Evolutionary conservation across 2,329 filamentous ascomycete species (phyloP), one percentile per base, ranked within the genome.

Genomic region (Graphiopsis chlorocephala): DNA sequence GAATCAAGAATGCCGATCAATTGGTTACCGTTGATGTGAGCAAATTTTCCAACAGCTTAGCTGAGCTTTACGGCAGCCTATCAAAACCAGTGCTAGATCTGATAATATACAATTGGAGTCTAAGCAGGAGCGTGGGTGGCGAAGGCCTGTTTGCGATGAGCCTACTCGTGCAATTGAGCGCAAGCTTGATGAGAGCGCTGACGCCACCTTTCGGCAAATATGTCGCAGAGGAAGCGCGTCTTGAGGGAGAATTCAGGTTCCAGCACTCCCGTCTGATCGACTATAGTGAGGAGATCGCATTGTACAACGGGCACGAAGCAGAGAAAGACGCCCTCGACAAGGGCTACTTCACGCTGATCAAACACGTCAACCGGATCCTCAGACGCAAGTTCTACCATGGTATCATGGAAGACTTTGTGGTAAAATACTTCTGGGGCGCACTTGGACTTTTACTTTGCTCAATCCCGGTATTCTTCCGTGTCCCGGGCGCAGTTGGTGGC

Each of bases 331-430:
- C 91, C 0, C 83, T 99, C 61, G 95, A 99, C 79, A 98, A 98
- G 80, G 94, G 95, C 17, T 99, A 99, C 78, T 99, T 99, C 75
- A 99, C 95, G 1, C 84, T 99, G 42, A 99, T 99, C 81, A 98
- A 97, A 80, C 95, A 99, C 79, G 94, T 99, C 75, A 99, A 99
- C 78, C 89, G 96, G 74, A 97, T 98, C 69, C 80, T 99, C 67
- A 86, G 93, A 45, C 85, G 92, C 67, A 87, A 95, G 57, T 91
- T 99, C 77, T 98, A 98, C 77, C 94, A 99, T 76, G 94, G 93
- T n/a, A 90, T 99, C 73, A 97, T 98, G 94, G 95, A 99, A 77
- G 95, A 99, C 77, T 99, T 97, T 78, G 92, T 98, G 65, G 97
- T 99, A 79, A 99, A 99, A 78, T 99, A 99, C 77, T 95, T 98